Base-by-base conservation (phyloP, 2,329 filamentous ascomycete genomes). In the Rhinocladiella mackenziei region DNA sequence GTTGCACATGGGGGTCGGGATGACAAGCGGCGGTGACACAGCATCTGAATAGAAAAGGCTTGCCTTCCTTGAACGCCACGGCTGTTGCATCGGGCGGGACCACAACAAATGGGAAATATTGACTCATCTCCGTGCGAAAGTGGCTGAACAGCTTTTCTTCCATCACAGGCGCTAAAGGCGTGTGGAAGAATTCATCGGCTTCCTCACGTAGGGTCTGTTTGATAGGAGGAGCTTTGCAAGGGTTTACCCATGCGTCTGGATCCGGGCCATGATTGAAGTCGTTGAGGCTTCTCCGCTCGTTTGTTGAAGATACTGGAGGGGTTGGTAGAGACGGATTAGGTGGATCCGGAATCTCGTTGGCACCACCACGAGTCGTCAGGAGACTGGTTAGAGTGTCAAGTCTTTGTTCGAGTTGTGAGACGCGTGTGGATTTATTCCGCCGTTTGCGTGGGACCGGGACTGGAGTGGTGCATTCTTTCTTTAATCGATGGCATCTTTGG, bases 1-100 rank as follows among this genome's bases (percentile, higher is more conserved):
- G 43, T 35, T 64, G 61, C 15, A 57, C 42, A 2, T 30, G 8
- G 11, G 57, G 54, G 2, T 59, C 55, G 15, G 50, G 46, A 36
- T 59, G 56, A 9, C 51, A 41, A 15, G 58, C 59, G 0, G 53
- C 55, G n/a, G 59, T 45, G 26, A 69, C 53, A 22, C 68, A 58
- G 4, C 60, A 55, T 22, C 63, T 57, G 34, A 68, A 65, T 1
- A 68, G 54, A 28, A 68, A 64, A 1, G 62, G 65, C 14, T 58
- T 57, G 7, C 62, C 45, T 23, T 50, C 33, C 3, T 43, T 38
- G 13, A 58, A 40, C 6, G 55, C 49, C n/a, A 47, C 41, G 4
- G 43, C 40, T 0, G 55, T 56, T 14, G 53, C 19, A 8, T 50
- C 6, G 1, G 45, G 14, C 4, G 58, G 48, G 3, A 62, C 50